Evolutionary conservation across 352 stramenopile species (phyloP), one percentile per base, ranked within the genome.

Genomic region (Phytophthora pini): DNA sequence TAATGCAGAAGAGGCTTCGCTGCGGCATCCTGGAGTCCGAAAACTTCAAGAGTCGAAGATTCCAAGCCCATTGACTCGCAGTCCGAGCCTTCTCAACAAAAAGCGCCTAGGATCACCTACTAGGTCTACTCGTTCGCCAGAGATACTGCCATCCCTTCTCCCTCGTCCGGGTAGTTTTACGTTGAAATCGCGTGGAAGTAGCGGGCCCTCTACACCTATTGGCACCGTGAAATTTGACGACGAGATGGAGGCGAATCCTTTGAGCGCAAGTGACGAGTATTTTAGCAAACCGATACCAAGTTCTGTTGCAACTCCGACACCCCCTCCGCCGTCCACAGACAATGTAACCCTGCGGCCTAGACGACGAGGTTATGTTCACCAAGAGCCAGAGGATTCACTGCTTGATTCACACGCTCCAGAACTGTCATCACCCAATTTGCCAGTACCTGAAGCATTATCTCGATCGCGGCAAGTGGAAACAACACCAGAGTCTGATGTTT

Each of bases 201-300:
- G 27, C 34, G 50, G 17, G 1, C 22, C 22, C 12, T 72, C 62
- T 2, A 70, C 60, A 47, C 52, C 55, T 36, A 20, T 46, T 36
- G 22, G 10, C 7, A 43, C 7, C 40, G 38, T 31, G 2, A 49
- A 45, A 10, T 20, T 60, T 17, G 56, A 69, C 39, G 47, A 61
- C 17, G 55, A 55, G 11, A 11, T 40, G 29, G 36, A 72, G 8
- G 26, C 36, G 17, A 74, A 56, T n/a, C 38, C 41, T 50, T 79
- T 72, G 17, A 63, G 53, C 41, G 45, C 56, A 52, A 65, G 53
- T 22, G 74, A 79, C 38, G 63, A 77, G 6, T 83, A 68, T 61
- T 73, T 83, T n/a, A 77, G 68, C 49, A 74, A 72, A 1, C 63
- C 65, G 0, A 77, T 82, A 51, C 64, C 77, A 13, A 79, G 66